These are phyloP conservation scores for Limonium bicolor DNA, from an alignment of 148 eudicot species.

Conservation along the genomic window DNA sequence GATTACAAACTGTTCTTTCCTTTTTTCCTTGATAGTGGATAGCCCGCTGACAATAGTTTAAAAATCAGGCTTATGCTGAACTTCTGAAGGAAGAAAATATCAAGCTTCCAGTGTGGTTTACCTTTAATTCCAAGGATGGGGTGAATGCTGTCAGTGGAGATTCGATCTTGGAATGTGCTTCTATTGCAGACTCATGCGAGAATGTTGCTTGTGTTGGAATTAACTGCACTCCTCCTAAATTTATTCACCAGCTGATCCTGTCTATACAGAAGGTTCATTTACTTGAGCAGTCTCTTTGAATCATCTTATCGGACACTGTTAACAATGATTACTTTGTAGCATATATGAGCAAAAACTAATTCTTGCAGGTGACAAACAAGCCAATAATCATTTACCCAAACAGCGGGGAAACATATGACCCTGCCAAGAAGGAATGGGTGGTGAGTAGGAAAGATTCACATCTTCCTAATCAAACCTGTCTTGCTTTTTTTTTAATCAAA, in stretches of 20 bases:
- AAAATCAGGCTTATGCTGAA: slow-evolving; percentile 43
- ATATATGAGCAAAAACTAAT: too few species aligned
- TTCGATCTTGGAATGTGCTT: slow-evolving; percentile 34
- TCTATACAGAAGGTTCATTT: slow-evolving; percentile 29
- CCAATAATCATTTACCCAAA: slow-evolving; percentile 54
- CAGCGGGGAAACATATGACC: slow-evolving; percentile 55
- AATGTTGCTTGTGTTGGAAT: slow-evolving; percentile 51
- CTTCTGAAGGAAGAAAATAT: slow-evolving; percentile 50
- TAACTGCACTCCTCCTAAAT: slow-evolving; percentile 60
- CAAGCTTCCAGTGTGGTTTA: slow-evolving; percentile 50
- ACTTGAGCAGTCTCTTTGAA: not conserved
- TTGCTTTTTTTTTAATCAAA: too few species aligned
- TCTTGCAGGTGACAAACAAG: slow-evolving; percentile 31
- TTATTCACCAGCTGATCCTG: slow-evolving; percentile 25
- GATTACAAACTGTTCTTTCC: not conserved
- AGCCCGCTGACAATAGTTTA: not conserved
- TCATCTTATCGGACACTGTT: not conserved
- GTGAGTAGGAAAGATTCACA: too few species aligned
- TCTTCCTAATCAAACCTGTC: too few species aligned
- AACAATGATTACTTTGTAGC: not conserved
- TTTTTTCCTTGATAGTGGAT: not conserved
- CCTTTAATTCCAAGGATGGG: slow-evolving; percentile 44
- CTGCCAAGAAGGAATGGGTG: slow-evolving; percentile 38
- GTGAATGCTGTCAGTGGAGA: slow-evolving; percentile 40
- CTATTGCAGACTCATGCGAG: slow-evolving; percentile 33